phyloP scores from a whole-genome alignment of 306 rosid species.

The Astragalus membranaceus region DNA sequence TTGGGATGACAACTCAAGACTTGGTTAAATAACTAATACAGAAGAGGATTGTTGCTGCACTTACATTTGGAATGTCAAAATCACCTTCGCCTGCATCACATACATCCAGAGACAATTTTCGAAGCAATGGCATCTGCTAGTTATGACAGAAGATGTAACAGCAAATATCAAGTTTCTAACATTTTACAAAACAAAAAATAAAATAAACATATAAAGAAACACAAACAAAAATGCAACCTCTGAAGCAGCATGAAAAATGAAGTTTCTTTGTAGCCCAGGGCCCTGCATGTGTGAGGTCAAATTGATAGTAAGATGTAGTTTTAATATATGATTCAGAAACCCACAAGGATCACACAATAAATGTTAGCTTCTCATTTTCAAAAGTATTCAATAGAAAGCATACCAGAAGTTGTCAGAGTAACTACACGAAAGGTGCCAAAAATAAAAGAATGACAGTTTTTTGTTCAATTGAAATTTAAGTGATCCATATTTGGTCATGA shows the following conservation, averaged over 20 bases:
- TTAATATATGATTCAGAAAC: neutral
- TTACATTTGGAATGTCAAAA: conserved; percentile 67
- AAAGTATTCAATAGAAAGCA: neutral
- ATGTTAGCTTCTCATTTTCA: neutral
- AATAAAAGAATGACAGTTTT: conserved; percentile 1
- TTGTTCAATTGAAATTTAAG: neutral
- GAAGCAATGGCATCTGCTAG: conserved; percentile 61
- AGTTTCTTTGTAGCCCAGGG: conserved; percentile 47
- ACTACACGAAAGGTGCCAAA: neutral
- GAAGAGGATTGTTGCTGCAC: conserved; percentile 15
- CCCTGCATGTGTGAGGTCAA: conserved; percentile 42
- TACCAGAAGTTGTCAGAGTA: neutral
- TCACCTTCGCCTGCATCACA: conserved; percentile 76
- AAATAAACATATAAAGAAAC: neutral
- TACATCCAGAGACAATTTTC: conserved; percentile 61
- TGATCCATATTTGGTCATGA: conserved; percentile 6
- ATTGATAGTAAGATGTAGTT: neutral
- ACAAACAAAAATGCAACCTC: conserved; percentile 36
- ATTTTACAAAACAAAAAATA: conserved; percentile 9
- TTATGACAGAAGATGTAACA: conserved; percentile 15
- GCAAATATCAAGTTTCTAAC: neutral
- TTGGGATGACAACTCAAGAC: conserved; percentile 8
- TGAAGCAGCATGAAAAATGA: conserved; percentile 52
- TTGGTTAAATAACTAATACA: neutral
- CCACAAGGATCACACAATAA: neutral